Evolutionary conservation across 495 filamentous ascomycete species (phyloP).

Genomic region (Aspergillus bridgeri): DNA sequence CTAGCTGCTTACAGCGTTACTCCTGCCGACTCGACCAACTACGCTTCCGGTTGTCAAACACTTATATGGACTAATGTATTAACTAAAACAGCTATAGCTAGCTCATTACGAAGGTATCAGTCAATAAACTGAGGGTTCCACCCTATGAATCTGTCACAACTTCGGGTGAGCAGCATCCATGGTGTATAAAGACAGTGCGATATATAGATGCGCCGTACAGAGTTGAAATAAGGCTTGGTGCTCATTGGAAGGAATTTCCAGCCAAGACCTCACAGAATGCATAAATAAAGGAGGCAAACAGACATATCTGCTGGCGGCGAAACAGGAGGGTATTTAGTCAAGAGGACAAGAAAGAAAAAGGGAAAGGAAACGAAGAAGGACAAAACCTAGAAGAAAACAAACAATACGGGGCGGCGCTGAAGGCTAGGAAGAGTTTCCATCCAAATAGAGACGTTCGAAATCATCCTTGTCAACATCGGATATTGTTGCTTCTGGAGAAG

Average conservation of each 20-base stretch:
- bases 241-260: not conserved
- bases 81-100: not conserved
- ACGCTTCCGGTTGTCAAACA: too few relatives aligned
- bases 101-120: not conserved
- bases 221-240: not conserved
- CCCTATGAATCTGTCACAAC: not conserved
- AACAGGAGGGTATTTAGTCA: not conserved
- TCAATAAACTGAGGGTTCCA: not conserved
- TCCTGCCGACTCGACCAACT: too few relatives aligned
- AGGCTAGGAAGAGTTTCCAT: constrained; percentile 23
- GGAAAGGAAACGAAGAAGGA: not conserved
- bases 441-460: constrained; percentile 33
- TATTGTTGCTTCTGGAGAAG: constrained; percentile 34
- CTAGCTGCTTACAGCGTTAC: too few relatives aligned
- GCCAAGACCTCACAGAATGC: not conserved
- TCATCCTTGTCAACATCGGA: constrained; percentile 30
- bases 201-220: not conserved
- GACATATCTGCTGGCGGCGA: not conserved
- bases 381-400: not conserved
- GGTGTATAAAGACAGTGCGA: not conserved
- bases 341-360: not conserved
- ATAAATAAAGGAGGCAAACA: not conserved
- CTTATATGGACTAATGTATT: not conserved
- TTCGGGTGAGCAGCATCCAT: not conserved
- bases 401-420: not conserved